Percentiles rank a stretch among this genome's conserved stretches.
phyloP scores from a whole-genome alignment of 1,139 yeast species.

The Kodamaea alishanica region DNA sequence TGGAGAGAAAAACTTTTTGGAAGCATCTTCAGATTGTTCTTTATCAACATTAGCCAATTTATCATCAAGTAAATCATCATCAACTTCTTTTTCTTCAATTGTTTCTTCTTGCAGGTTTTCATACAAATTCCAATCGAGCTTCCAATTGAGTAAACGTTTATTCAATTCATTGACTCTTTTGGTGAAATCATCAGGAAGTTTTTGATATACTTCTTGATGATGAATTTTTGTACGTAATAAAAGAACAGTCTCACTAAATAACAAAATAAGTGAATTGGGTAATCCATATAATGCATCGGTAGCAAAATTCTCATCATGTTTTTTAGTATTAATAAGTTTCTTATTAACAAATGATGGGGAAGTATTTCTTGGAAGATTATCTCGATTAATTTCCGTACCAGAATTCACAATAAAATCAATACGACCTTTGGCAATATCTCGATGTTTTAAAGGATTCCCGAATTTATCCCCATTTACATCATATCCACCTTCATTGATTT shows the following conservation, averaged over 20 bases:
- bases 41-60: constrained; percentile 17
- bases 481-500: constrained; percentile 27
- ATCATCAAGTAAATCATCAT: constrained; percentile 13
- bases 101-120: constrained; percentile 8
- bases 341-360: constrained; percentile 45
- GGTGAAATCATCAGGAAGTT: constrained; percentile 42
- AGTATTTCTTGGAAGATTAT: constrained; percentile 17
- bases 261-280: constrained; percentile 71
- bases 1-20: constrained; percentile 43
- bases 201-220: constrained; percentile 32
- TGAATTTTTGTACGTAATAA: constrained; percentile 60
- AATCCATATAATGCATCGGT: constrained; percentile 82
- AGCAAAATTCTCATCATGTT: constrained; percentile 56
- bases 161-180: constrained; percentile 48
- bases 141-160: constrained; percentile 57
- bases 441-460: constrained; percentile 12
- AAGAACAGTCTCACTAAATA: constrained; percentile 69
- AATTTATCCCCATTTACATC: constrained; percentile 42
- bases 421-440: constrained; percentile 30
- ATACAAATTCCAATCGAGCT: constrained; percentile 57
- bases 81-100: constrained; percentile 8
- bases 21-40: constrained; percentile 11
- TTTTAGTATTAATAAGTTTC: constrained; percentile 42
- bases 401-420: constrained; percentile 46
- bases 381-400: constrained; percentile 12